Evolutionary conservation across 2,329 filamentous ascomycete species (phyloP), one percentile per base, ranked within the genome.

Genomic region (Pseudopithomyces chartarum): DNA sequence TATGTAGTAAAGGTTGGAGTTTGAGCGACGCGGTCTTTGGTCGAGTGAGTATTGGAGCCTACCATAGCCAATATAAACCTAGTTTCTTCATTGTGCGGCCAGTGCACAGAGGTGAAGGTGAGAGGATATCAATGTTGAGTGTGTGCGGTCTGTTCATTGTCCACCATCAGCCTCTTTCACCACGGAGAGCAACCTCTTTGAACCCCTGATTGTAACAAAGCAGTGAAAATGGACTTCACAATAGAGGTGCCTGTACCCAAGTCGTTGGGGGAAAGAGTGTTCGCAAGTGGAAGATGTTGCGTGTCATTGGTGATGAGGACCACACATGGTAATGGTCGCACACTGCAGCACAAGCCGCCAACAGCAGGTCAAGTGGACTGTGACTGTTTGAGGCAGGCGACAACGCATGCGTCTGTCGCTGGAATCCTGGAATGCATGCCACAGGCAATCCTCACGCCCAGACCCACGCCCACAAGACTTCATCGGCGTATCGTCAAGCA

Each of bases 251-350:
- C 19, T 34, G 17, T 39, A 19, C 12, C 33, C 29, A 15, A 15
- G n/a, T 15, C 11, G 34, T n/a, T 40, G n/a, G 15, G 17, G 19
- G n/a, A 22, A 7, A 40, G 6, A 26, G 34, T 29, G 15, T 38
- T 48, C 34, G 47, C 13, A 22, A 2, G 11, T 22, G n/a, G 33
- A 22, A 32, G 13, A 32, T 4, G 47, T 17, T 50, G 34, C 47
- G 47, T 50, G 47, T 39, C 20, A 17, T 40, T 50, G 33, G 29
- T 40, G 47, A 40, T 29, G 33, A 22, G 23, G 47, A 29, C 15
- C 34, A 40, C 47, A 50, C 47, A 34, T 50, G 47, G 47, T 40
- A 50, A 22, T 40, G 34, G 47, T 50, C 34, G 29, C 34, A 50
- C 47, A 40, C 20, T 2, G 34, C n/a, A 17, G 47, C 47, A 50